Evolutionary conservation across 2,329 filamentous ascomycete species (phyloP).

Genomic region (Acrocalymma vagum): DNA sequence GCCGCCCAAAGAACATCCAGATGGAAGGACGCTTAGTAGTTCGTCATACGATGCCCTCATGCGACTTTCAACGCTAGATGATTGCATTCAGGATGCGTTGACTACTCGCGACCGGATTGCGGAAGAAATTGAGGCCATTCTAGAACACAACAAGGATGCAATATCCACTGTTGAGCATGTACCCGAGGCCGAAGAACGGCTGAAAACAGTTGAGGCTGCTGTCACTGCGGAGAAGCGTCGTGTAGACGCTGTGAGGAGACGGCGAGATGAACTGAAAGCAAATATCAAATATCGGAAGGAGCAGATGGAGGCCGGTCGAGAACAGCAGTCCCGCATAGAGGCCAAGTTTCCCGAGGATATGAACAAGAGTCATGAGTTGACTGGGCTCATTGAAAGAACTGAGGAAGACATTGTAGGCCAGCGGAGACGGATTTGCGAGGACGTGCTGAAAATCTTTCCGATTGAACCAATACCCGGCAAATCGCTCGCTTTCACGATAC

Average conservation of each 20-base stretch:
- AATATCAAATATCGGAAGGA: constrained; percentile 72
- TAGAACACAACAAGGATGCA: constrained; percentile 48
- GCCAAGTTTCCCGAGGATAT: constrained; percentile 67
- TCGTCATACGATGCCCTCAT: constrained; percentile 90
- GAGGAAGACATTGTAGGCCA: constrained; percentile 81
- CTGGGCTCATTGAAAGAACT: constrained; percentile 63
- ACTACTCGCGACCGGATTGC: constrained; percentile 78
- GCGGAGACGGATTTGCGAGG: constrained; percentile 85
- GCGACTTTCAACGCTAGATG: constrained; percentile 86
- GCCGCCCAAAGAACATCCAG: constrained; percentile 50
- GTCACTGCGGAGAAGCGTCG: constrained; percentile 72
- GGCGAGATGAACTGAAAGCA: constrained; percentile 71
- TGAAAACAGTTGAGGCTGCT: constrained; percentile 57
- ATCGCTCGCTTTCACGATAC: constrained; percentile 84
- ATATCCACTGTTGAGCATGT: constrained; percentile 46
- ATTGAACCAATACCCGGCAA: constrained; percentile 73
- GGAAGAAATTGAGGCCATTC: constrained; percentile 73
- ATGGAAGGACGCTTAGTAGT: constrained; percentile 64
- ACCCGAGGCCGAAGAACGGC: constrained; percentile 53
- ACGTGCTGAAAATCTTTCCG: constrained; percentile 79
- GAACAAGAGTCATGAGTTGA: constrained; percentile 58
- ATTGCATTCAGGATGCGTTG: constrained; percentile 89
- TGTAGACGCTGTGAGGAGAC: constrained; percentile 68
- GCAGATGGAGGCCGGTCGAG: constrained; percentile 72
- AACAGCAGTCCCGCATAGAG: constrained; percentile 66